These are phyloP conservation scores for Scleromitrula shiraiana DNA, from an alignment of 2,329 filamentous ascomycete species.

Conservation along the genomic window DNA sequence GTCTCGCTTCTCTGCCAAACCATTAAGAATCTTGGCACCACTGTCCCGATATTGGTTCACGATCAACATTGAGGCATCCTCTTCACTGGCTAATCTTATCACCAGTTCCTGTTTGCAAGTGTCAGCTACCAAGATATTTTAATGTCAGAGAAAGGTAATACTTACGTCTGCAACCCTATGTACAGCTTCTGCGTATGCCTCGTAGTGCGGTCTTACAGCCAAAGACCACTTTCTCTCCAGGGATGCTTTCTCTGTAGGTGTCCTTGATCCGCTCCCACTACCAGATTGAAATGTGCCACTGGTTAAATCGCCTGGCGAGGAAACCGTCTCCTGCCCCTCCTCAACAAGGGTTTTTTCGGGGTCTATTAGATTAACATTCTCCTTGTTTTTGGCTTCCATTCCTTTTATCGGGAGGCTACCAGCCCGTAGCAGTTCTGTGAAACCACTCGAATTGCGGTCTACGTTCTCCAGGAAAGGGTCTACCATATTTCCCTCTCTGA, in stretches of 20 bases:
- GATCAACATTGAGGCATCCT: conserved; percentile 24
- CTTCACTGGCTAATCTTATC: conserved; percentile 22
- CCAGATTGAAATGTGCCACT: conserved; percentile 3
- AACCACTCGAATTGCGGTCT: conserved; percentile 12
- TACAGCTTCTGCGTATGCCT: conserved; percentile 18
- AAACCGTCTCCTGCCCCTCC: not conserved
- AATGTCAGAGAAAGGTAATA: not conserved
- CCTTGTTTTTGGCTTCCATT: not conserved
- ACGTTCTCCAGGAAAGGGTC: conserved; percentile 24
- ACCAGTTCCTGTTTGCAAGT: conserved; percentile 23
- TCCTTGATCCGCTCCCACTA: conserved; percentile 11
- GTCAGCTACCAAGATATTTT: conserved; percentile 14
- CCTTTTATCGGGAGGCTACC: not conserved
- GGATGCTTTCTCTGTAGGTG: conserved; percentile 12
- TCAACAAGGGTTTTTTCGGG: conserved; percentile 19
- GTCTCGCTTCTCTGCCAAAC: conserved; percentile 14
- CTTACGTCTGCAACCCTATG: conserved; percentile 28
- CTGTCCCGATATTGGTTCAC: conserved; percentile 26
- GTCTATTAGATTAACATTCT: not conserved
- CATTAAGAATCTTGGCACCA: conserved; percentile 20
- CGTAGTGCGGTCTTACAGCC: conserved; percentile 26
- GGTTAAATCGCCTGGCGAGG: conserved; percentile 3
- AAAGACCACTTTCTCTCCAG: conserved; percentile 21
- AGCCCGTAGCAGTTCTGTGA: conserved; percentile 18
- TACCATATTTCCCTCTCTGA: conserved; percentile 16